phyloP scores from a whole-genome alignment of 2,329 filamentous ascomycete species.

The Claviceps sp. region DNA sequence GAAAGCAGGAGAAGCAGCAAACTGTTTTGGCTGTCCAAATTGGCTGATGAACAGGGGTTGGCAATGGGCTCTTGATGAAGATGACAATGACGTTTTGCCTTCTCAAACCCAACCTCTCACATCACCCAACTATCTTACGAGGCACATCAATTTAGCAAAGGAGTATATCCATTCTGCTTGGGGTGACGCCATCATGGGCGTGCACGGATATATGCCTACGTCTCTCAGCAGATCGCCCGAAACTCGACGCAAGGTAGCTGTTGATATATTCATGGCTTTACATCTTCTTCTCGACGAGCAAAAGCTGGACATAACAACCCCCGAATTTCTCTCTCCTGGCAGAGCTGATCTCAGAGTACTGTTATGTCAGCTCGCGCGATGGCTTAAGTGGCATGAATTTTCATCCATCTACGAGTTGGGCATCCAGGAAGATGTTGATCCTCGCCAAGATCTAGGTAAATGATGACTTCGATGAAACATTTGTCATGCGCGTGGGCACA shows the following conservation, averaged over 20 bases:
- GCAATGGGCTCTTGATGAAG: conserved; percentile 56
- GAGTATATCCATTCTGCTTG: conserved; percentile 49
- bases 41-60: conserved; percentile 54
- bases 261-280: conserved; percentile 59
- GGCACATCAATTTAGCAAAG: conserved; percentile 44
- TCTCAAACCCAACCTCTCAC: conserved; percentile 14
- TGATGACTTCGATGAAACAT: conserved; percentile 1
- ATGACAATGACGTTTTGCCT: conserved; percentile 19
- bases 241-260: conserved; percentile 44
- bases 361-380: conserved; percentile 66
- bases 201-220: conserved; percentile 52
- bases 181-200: conserved; percentile 41
- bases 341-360: conserved; percentile 51
- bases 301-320: conserved; percentile 55
- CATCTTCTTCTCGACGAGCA: conserved; percentile 84
- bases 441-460: conserved; percentile 26
- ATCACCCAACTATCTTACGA: conserved; percentile 29
- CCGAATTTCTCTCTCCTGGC: conserved; percentile 30
- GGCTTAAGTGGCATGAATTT: conserved; percentile 59
- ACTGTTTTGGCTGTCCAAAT: conserved; percentile 34
- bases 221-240: conserved; percentile 37
- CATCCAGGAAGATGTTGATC: conserved; percentile 33
- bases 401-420: conserved; percentile 36
- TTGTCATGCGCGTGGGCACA: background rate
- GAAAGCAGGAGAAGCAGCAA: conserved; percentile 31